phyloP scores from a whole-genome alignment of 148 eudicot species.

The Rhododendron kiyosumense region DNA sequence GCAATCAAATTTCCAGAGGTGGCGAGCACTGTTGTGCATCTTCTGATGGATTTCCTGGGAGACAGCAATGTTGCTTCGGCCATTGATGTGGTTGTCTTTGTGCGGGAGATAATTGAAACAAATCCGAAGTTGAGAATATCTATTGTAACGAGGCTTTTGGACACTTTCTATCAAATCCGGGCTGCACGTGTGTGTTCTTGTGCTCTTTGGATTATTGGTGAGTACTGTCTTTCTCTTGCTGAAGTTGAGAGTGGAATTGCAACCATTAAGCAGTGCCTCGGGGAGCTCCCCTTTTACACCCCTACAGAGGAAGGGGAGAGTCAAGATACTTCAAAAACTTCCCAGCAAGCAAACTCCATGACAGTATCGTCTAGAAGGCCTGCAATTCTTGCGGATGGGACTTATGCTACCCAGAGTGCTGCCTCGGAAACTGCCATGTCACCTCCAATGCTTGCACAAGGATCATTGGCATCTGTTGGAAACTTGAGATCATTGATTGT shows the following conservation, averaged over 20 bases:
- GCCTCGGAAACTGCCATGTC: slow-evolving; percentile 82
- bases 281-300: slow-evolving; percentile 84
- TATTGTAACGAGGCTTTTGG: slow-evolving; percentile 76
- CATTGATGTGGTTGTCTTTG: slow-evolving; percentile 86
- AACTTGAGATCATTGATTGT: slow-evolving; percentile 82
- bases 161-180: slow-evolving; percentile 91
- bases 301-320: slow-evolving; percentile 67
- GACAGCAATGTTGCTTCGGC: slow-evolving; percentile 90
- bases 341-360: slow-evolving; percentile 56
- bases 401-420: slow-evolving; percentile 97
- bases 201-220: slow-evolving; percentile 95
- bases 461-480: slow-evolving; percentile 61
- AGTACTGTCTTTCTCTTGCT: slow-evolving; percentile 83
- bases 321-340: slow-evolving; percentile 55
- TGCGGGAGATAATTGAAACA: slow-evolving; percentile 85
- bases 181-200: slow-evolving; percentile 88
- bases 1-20: slow-evolving; percentile 96
- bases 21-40: slow-evolving; percentile 97
- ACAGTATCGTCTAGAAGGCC: slow-evolving; percentile 85
- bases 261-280: slow-evolving; percentile 85
- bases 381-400: slow-evolving; percentile 92
- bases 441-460: slow-evolving; percentile 69
- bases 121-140: slow-evolving; percentile 88
- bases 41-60: slow-evolving; percentile 97
- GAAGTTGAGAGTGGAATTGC: slow-evolving; percentile 88